Evolutionary conservation across 176 grass and related monocot genomes (phyloP).

Genomic region (Aechmea fasciata): DNA sequence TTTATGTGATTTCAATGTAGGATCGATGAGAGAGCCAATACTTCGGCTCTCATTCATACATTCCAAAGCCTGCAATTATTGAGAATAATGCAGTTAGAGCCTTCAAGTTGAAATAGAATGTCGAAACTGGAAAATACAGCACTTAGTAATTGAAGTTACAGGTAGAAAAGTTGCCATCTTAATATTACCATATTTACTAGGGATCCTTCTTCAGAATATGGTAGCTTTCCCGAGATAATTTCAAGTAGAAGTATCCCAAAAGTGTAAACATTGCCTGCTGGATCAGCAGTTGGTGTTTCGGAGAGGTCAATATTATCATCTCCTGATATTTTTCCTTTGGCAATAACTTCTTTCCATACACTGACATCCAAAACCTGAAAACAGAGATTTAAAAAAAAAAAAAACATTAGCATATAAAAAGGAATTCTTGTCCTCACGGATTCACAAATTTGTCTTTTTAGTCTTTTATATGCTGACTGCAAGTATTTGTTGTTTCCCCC

Average conservation of each 20-base stretch:
- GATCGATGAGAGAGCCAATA: slow-evolving; percentile 60
- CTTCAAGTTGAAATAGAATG: background rate
- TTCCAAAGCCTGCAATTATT: slow-evolving; percentile 52
- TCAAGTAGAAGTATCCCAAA: slow-evolving; percentile 87
- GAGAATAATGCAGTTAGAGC: background rate
- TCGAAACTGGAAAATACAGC: slow-evolving; percentile 8
- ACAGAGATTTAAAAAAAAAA: background rate
- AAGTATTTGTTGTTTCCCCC: too few species aligned
- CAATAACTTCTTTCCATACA: slow-evolving; percentile 65
- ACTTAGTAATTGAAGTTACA: slow-evolving; percentile 2
- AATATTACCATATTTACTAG: slow-evolving; percentile 60
- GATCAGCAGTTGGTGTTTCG: slow-evolving; percentile 42
- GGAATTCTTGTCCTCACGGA: background rate
- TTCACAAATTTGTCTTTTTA: background rate
- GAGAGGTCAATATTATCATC: slow-evolving; percentile 35
- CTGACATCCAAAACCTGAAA: slow-evolving; percentile 63
- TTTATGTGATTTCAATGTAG: slow-evolving; percentile 56
- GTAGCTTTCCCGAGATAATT: slow-evolving; percentile 83
- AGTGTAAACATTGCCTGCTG: slow-evolving; percentile 77
- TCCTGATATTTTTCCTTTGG: slow-evolving; percentile 41
- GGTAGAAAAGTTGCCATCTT: background rate
- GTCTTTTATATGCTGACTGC: too few species aligned
- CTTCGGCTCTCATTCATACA: slow-evolving; percentile 46
- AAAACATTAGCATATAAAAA: background rate
- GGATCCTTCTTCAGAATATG: slow-evolving; percentile 47